Conservation (phyloP, 306 rosid species). For the Mucuna pruriens region DNA sequence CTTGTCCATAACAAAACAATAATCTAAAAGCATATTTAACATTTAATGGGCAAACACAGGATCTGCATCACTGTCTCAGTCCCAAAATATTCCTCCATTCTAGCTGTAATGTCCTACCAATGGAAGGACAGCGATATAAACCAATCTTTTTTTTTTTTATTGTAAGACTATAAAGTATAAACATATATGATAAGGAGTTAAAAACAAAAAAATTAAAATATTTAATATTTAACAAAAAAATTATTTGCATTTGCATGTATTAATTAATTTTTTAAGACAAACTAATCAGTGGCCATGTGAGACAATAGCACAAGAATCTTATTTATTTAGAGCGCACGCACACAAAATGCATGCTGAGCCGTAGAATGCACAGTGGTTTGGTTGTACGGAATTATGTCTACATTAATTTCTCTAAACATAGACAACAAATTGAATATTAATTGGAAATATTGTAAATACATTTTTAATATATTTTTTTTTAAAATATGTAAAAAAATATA, state of each 20-base stretch:
- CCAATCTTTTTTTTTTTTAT: neutral
- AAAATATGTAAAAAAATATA: too few species aligned
- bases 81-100: slow-evolving; percentile 27
- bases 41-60: neutral
- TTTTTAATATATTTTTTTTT: too few species aligned
- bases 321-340: neutral
- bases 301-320: neutral
- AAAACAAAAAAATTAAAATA: neutral
- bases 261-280: slow-evolving; percentile 9
- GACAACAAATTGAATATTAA: neutral
- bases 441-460: neutral
- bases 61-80: neutral
- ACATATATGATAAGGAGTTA: neutral
- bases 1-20: slow-evolving; percentile 6
- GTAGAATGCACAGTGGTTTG: neutral
- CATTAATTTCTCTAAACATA: neutral
- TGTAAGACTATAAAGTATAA: neutral
- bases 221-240: neutral
- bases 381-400: neutral
- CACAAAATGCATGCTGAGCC: neutral
- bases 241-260: too few species aligned
- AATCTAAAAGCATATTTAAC: neutral
- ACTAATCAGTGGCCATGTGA: slow-evolving; percentile 28
- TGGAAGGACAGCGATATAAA: neutral
- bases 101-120: slow-evolving; percentile 31